These are phyloP conservation scores for Fusarium sp. DNA, from an alignment of 2,329 filamentous ascomycete genomes.

Conservation along the genomic window DNA sequence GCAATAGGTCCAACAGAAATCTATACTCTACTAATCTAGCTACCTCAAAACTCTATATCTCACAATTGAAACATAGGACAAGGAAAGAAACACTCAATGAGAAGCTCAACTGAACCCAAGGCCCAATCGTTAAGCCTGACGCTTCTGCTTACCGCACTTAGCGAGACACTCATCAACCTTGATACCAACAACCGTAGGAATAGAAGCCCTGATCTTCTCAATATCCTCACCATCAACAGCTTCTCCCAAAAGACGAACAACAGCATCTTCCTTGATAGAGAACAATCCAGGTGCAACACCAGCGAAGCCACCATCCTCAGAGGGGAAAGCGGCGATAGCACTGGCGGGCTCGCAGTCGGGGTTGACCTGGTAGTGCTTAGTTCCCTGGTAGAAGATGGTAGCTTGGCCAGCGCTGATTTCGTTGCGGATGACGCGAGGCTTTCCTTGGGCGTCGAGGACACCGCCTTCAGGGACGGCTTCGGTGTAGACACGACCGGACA, in stretches of 20 bases:
- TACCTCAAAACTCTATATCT: not conserved
- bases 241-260: constrained; percentile 61
- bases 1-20: not conserved
- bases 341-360: constrained; percentile 61
- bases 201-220: constrained; percentile 54
- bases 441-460: constrained; percentile 50
- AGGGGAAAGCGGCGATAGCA: constrained; percentile 62
- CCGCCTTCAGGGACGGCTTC: constrained; percentile 65
- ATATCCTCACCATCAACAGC: constrained; percentile 59
- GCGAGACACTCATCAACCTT: constrained; percentile 64
- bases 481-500: constrained; percentile 60
- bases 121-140: constrained; percentile 35
- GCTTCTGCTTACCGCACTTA: constrained; percentile 53
- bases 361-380: constrained; percentile 67
- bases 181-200: constrained; percentile 60
- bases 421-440: constrained; percentile 56
- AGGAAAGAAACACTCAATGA: not conserved
- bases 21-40: not conserved
- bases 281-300: constrained; percentile 63
- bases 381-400: constrained; percentile 66
- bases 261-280: constrained; percentile 55
- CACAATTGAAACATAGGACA: not conserved
- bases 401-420: constrained; percentile 58
- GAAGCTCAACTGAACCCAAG: not conserved
- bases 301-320: constrained; percentile 63